Evolutionary conservation across 2,329 filamentous ascomycete species (phyloP).

Genomic region (Colletotrichum spaethianum): DNA sequence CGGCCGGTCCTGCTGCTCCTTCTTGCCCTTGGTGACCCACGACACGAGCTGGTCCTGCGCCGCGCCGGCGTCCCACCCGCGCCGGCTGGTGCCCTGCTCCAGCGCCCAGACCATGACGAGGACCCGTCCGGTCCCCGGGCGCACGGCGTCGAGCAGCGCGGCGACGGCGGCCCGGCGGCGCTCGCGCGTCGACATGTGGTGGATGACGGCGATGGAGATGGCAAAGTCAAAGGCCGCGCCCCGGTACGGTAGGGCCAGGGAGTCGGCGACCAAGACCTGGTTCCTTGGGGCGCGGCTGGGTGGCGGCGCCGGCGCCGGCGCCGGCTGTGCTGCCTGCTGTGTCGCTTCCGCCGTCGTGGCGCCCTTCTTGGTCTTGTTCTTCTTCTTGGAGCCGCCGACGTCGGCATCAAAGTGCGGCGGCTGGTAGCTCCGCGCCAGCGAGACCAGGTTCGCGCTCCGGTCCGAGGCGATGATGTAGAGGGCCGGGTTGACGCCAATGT

Average conservation of each 20-base stretch:
- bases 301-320: neutral
- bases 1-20: constrained; percentile 39
- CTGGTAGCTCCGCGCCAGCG: constrained; percentile 58
- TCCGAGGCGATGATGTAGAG: constrained; percentile 90
- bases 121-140: constrained; percentile 73
- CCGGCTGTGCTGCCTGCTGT: neutral
- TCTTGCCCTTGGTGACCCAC: constrained; percentile 79
- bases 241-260: constrained; percentile 85
- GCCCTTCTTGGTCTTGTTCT: constrained; percentile 18
- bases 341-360: neutral
- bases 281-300: constrained; percentile 17
- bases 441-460: constrained; percentile 74
- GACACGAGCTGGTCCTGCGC: constrained; percentile 95
- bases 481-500: constrained; percentile 82
- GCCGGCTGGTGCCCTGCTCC: constrained; percentile 87
- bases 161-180: constrained; percentile 81
- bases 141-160: constrained; percentile 78
- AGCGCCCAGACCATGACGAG: constrained; percentile 96
- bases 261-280: constrained; percentile 84
- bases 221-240: constrained; percentile 78
- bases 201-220: constrained; percentile 93
- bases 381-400: constrained; percentile 16
- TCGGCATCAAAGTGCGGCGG: constrained; percentile 33
- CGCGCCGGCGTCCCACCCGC: constrained; percentile 88
- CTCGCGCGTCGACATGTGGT: constrained; percentile 87